A percentile compares a stretch with the other conserved stretches of the same genome.
Conservation (phyloP, 1,139 yeast species). For the Saccharomyces hybrid region DNA sequence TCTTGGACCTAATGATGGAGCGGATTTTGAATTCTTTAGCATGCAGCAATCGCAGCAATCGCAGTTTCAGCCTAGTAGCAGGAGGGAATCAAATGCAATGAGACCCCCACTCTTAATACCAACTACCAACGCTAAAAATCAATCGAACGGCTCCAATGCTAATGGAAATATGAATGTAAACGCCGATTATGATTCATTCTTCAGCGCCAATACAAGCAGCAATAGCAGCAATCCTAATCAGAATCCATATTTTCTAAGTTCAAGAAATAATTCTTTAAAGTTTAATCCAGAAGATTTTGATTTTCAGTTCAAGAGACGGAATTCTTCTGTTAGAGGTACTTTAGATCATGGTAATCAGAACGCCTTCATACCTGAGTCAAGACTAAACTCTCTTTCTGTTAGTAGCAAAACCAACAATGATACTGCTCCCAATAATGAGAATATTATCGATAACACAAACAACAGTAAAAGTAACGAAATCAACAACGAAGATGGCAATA, state of each 20-base stretch:
- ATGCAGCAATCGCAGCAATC: conserved; percentile 7
- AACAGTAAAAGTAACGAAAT: neutral
- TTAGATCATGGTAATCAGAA: conserved; percentile 11
- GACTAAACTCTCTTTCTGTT: neutral
- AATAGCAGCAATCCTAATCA: neutral
- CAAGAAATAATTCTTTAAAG: conserved; percentile 23
- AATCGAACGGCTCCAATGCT: neutral
- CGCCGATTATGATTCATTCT: neutral
- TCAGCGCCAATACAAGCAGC: conserved; percentile 9
- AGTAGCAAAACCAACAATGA: neutral
- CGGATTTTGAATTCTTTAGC: conserved; percentile 20
- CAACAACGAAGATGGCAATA: neutral
- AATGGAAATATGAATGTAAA: neutral
- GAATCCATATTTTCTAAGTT: conserved; percentile 6
- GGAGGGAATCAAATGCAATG: conserved; percentile 13
- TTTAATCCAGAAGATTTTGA: conserved; percentile 25
- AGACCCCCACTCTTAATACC: conserved; percentile 17
- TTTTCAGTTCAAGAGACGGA: conserved; percentile 24
- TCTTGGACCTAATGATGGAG: conserved; percentile 15
- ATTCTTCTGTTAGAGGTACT: conserved; percentile 23
- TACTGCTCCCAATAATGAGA: neutral
- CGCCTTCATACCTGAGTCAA: neutral
- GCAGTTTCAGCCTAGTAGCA: conserved; percentile 7
- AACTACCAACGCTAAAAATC: conserved; percentile 24
- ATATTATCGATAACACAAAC: neutral